A percentile compares a stretch with the other conserved stretches of the same genome.
Evolutionary conservation across 345 rosid species (phyloP).

Genomic region (Durio zibethinus): DNA sequence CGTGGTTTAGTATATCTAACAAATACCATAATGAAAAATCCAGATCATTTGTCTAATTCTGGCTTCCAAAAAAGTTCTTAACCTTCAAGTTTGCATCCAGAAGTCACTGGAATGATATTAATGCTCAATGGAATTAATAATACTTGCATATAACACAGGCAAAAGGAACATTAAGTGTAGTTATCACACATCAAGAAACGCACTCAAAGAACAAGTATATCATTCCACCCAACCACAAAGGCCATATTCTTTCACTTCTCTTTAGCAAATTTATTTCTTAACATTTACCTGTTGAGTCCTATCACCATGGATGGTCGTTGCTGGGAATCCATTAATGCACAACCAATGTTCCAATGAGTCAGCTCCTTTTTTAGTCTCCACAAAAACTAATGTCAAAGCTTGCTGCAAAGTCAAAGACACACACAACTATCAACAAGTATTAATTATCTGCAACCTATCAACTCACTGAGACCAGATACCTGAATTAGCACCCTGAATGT

Average conservation of each 20-base stretch:
- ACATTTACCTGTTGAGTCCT: constrained; percentile 74
- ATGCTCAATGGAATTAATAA: background rate
- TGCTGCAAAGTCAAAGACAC: constrained; percentile 50
- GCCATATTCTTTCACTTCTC: background rate
- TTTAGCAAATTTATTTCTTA: background rate
- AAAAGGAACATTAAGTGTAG: background rate
- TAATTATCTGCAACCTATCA: background rate
- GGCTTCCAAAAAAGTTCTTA: background rate
- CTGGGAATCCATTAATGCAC: constrained; percentile 80
- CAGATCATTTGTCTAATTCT: background rate
- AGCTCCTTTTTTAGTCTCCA: constrained; percentile 97
- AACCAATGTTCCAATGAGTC: constrained; percentile 93
- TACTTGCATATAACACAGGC: background rate
- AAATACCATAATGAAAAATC: background rate
- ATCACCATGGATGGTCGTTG: constrained; percentile 95
- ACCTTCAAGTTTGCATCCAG: background rate
- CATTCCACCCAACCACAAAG: background rate
- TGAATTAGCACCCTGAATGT: background rate
- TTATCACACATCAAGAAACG: background rate
- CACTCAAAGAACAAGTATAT: background rate
- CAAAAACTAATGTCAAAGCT: constrained; percentile 90
- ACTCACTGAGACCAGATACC: background rate
- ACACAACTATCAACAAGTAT: background rate
- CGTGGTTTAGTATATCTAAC: background rate
- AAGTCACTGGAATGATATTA: background rate